phyloP scores from a whole-genome alignment of 1,284 basidiomycete species.

The Irpex rosettiformis region DNA sequence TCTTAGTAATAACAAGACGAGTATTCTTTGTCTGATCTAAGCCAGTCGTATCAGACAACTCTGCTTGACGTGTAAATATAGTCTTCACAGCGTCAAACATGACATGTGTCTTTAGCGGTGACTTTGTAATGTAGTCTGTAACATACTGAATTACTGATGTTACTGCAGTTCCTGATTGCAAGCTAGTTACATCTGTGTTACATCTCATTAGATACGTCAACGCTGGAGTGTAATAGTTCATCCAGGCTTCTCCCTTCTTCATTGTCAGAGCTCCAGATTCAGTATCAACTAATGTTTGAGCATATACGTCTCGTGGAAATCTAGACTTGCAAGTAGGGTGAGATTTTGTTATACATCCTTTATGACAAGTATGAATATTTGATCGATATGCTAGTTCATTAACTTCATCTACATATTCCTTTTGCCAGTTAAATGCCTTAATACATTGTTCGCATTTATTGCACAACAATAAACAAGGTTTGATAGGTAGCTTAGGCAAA shows the following conservation, averaged over 20 bases:
- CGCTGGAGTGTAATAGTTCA: background rate
- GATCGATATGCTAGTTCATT: background rate
- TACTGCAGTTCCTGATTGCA: conserved; percentile 3
- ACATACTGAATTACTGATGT: conserved; percentile 3
- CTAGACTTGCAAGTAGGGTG: conserved; percentile 24
- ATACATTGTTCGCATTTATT: too few species aligned
- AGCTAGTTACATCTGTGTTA: conserved; percentile 4
- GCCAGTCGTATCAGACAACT: conserved; percentile 10
- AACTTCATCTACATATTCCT: conserved; percentile 2
- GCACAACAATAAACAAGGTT: too few species aligned
- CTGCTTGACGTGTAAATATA: conserved; percentile 23
- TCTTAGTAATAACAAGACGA: background rate
- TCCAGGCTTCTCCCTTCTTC: conserved; percentile 22
- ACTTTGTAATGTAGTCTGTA: conserved; percentile 7
- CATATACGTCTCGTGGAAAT: conserved; percentile 25
- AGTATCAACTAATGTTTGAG: conserved; percentile 21
- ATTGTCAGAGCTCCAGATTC: conserved; percentile 28
- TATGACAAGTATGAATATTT: background rate
- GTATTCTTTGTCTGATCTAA: background rate
- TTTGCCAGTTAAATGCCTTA: conserved; percentile 3
- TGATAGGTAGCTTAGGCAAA: too few species aligned
- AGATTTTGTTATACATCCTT: background rate
- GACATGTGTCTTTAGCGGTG: background rate
- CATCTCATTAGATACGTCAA: conserved; percentile 10
- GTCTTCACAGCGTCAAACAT: conserved; percentile 31